Evolutionary conservation across 805 yeast species (phyloP), one percentile per base, ranked within the genome.

Genomic region (Schwanniomyces vanrijiae): DNA sequence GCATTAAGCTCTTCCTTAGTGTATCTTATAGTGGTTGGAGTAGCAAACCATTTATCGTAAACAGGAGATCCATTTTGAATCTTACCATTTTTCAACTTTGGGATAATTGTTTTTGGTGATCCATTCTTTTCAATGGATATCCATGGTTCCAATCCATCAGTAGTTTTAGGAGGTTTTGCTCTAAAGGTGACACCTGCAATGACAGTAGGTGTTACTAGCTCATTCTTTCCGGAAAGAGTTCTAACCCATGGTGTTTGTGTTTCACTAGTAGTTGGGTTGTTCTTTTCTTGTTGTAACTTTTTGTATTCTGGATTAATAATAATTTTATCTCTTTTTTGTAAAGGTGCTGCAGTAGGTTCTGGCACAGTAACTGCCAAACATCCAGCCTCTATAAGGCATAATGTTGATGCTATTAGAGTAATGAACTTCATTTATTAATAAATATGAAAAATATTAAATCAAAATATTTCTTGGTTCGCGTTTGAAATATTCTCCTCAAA

Each of bases 71-170:
- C 82, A 42, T 86, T 78, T 54, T 81, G 78, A 26, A 86, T 83
- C 43, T 66, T 68, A 9, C 96, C 96, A 54, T 84, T 82, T 55
- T 89, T 88, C 59, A 82, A 58, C 58, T 88, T 77, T 3, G 97
- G 97, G 35, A 69, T 75, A 42, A 90, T 80, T 0, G 96, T 89
- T 61, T 85, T 83, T 45, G 96, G 96, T 8, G 76, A 64, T 14
- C 96, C 97, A 50, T 84, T 81, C 52, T 84, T 83, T 48, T 89
- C 78, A 59, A 90, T 72, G 2, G 89, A 79, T 34, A 90, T 72
- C 97, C 97, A 90, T 7, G 89, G 90, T 49, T 82, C 83, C 52
- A 89, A 76, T 8, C 87, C 85, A 54, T 83, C 73, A 4, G 89
- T 80, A 38, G 85, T 84, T 0, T 73, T 71, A 2, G 95, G 90